Percentiles rank a stretch among this genome's conserved stretches.
Conservation (phyloP, 139 green algal genomes). For the Volvox reticuliferus region DNA sequence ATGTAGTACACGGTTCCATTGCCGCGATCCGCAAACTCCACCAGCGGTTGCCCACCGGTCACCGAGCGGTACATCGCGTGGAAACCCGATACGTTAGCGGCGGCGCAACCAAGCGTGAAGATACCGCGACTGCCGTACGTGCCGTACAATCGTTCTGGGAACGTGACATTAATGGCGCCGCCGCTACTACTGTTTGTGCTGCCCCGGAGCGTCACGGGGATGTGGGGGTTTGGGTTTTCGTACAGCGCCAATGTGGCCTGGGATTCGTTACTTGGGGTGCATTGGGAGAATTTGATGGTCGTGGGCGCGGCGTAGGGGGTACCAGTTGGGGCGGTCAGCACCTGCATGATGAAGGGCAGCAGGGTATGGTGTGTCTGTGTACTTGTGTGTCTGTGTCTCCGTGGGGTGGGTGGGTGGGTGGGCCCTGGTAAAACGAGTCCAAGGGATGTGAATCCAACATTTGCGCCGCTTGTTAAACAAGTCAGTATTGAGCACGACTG, state of each 20-base stretch:
- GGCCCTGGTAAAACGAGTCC: no score
- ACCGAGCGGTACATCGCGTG: background rate
- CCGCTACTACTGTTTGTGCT: background rate
- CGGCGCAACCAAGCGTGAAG: background rate
- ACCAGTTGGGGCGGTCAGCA: background rate
- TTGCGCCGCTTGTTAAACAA: no score
- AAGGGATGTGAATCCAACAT: no score
- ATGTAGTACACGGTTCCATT: background rate
- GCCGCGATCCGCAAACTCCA: background rate
- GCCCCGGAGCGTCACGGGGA: background rate
- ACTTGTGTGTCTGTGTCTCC: no score
- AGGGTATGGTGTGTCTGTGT: no score
- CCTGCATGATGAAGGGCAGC: background rate
- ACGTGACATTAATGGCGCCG: background rate
- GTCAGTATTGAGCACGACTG: no score
- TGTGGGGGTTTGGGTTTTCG: background rate
- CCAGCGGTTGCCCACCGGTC: background rate
- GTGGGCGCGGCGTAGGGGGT: background rate
- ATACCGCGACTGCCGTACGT: conserved; percentile 15
- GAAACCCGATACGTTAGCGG: background rate
- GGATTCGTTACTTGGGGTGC: background rate
- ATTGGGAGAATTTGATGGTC: background rate
- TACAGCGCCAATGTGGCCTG: background rate
- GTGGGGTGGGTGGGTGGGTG: no score
- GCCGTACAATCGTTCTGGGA: background rate